phyloP scores from a whole-genome alignment of 208 protist genomes.

The Chromosphaera perkinsii region DNA sequence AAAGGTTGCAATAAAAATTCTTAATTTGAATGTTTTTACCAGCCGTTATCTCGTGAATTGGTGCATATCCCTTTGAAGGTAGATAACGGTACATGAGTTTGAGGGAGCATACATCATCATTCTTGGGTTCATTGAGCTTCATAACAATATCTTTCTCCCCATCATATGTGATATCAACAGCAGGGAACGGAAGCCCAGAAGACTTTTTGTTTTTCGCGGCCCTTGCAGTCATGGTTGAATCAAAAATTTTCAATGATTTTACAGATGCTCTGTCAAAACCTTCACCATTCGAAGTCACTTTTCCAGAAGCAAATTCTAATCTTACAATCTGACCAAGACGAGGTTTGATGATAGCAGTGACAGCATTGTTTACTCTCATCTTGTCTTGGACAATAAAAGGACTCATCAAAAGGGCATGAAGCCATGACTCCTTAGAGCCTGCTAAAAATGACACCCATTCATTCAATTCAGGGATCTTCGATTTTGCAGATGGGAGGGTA shows the following conservation, averaged over 20 bases:
- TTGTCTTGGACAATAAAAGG: conserved; percentile 26
- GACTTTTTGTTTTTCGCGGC: no score
- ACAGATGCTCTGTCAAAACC: no score
- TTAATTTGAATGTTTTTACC: conserved; percentile 44
- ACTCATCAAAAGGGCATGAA: conserved; percentile 32
- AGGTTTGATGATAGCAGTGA: neutral
- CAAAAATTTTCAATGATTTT: no score
- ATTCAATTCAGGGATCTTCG: neutral
- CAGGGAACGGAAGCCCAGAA: neutral
- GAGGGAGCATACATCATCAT: conserved; percentile 10
- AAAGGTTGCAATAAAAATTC: conserved; percentile 55
- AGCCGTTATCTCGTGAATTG: conserved; percentile 46
- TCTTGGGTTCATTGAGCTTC: conserved; percentile 13
- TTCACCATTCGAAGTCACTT: no score
- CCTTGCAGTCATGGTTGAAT: no score
- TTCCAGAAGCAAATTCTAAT: no score
- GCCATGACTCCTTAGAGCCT: conserved; percentile 3
- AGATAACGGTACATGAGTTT: conserved; percentile 36
- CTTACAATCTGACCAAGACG: no score
- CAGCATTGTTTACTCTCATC: neutral
- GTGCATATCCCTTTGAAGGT: conserved; percentile 33
- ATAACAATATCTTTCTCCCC: conserved; percentile 3
- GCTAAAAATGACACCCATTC: conserved; percentile 17
- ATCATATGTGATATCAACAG: neutral
- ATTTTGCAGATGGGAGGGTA: neutral